These are phyloP conservation scores for Fusarium palustre DNA, from an alignment of 2,329 filamentous ascomycete species.

Conservation along the genomic window DNA sequence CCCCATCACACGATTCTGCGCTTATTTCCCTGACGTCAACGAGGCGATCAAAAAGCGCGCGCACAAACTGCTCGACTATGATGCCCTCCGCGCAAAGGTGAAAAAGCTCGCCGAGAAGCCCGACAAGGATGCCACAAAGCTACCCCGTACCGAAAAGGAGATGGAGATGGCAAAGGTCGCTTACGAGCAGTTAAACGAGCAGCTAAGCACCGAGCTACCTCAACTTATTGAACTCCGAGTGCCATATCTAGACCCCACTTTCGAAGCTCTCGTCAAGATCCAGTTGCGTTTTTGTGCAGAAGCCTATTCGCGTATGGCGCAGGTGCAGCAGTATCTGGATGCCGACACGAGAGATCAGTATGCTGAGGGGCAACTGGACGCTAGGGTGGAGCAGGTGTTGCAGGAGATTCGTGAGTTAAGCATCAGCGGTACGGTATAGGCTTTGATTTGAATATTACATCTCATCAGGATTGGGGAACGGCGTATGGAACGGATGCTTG, in stretches of 20 bases:
- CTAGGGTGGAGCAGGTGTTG: slow-evolving; percentile 91
- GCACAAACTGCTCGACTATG: slow-evolving; percentile 98
- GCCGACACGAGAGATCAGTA: slow-evolving; percentile 96
- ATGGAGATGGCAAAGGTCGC: slow-evolving; percentile 91
- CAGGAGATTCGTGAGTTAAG: slow-evolving; percentile 97
- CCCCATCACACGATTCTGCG: slow-evolving; percentile 94
- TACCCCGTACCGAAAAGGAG: slow-evolving; percentile 96
- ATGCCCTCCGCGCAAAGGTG: slow-evolving; percentile 93
- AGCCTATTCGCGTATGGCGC: slow-evolving; percentile 97
- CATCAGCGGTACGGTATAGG: slow-evolving; percentile 78
- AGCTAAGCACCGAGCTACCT: slow-evolving; percentile 90
- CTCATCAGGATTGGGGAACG: slow-evolving; percentile 37
- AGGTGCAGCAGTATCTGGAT: slow-evolving; percentile 98
- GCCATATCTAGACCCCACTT: slow-evolving; percentile 95
- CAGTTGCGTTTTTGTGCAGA: slow-evolving; percentile 97
- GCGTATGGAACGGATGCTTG: slow-evolving; percentile 46
- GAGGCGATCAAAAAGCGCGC: slow-evolving; percentile 99
- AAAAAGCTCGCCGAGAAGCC: slow-evolving; percentile 98
- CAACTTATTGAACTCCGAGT: slow-evolving; percentile 97
- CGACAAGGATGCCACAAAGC: slow-evolving; percentile 97
- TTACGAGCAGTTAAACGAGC: slow-evolving; percentile 97
- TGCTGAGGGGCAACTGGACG: slow-evolving; percentile 90
- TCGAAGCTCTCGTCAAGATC: slow-evolving; percentile 98
- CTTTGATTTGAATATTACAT: slow-evolving; percentile 7
- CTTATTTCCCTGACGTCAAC: slow-evolving; percentile 99